Evolutionary conservation across 768 basidiomycete species (phyloP).

Genomic region (Saitozyma podzolica): DNA sequence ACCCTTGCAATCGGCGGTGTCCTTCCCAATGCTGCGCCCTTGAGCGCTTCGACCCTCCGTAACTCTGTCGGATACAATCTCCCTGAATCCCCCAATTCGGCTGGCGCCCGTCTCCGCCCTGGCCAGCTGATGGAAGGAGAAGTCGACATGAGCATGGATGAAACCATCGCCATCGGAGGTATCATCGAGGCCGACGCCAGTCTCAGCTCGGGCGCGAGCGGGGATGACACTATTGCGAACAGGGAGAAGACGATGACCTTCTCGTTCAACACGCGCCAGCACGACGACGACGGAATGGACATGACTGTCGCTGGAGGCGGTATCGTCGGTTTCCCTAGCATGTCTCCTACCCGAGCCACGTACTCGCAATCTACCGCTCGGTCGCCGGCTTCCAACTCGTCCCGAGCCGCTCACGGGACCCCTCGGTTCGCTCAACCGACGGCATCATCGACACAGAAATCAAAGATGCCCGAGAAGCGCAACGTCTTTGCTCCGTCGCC

Average conservation of each 20-base stretch:
- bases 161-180: constrained; percentile 52
- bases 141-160: constrained; percentile 51
- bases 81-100: constrained; percentile 16
- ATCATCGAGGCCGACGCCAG: constrained; percentile 40
- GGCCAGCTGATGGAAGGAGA: constrained; percentile 35
- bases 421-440: constrained; percentile 47
- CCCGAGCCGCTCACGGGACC: constrained; percentile 26
- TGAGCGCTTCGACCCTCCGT: constrained; percentile 34
- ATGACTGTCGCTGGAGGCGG: constrained; percentile 47
- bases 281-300: constrained; percentile 43
- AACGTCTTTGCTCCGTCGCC: constrained; percentile 51
- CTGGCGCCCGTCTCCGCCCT: constrained; percentile 15
- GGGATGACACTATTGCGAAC: constrained; percentile 20
- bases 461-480: constrained; percentile 25
- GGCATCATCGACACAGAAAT: constrained; percentile 37
- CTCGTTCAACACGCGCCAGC: constrained; percentile 23
- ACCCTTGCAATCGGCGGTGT: constrained; percentile 51
- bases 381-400: constrained; percentile 19
- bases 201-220: constrained; percentile 23
- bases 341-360: background rate
- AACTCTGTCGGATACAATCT: constrained; percentile 47
- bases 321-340: constrained; percentile 17
- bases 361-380: background rate
- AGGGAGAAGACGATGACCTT: constrained; percentile 47
- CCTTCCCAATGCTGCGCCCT: constrained; percentile 46